Percentiles rank a stretch among this genome's conserved stretches.
Conservation (phyloP, 73 alveolate genomes). For the Tetrahymena borealis region DNA sequence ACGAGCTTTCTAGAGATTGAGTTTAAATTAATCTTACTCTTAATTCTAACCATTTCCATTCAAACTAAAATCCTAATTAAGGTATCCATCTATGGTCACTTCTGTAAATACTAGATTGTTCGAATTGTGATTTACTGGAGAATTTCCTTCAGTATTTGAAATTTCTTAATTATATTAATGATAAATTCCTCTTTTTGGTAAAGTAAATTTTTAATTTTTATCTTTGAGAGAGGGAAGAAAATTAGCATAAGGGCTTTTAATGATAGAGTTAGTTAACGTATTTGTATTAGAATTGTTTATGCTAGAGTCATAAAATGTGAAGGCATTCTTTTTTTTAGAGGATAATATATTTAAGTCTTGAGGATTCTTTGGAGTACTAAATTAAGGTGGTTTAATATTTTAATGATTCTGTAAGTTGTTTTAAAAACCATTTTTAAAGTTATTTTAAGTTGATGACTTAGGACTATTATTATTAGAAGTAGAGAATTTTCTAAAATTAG, state of each 20-base stretch:
- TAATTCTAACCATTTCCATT: neutral
- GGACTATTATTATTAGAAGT: neutral
- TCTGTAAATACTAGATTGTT: neutral
- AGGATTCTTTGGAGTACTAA: neutral
- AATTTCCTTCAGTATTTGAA: neutral
- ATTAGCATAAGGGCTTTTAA: neutral
- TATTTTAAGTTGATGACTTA: neutral
- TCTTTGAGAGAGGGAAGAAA: neutral
- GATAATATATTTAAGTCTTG: neutral
- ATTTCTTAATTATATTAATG: neutral
- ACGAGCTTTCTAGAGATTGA: neutral
- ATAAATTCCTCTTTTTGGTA: neutral
- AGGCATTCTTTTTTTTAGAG: neutral
- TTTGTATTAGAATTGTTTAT: neutral
- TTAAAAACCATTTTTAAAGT: neutral
- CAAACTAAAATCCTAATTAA: neutral
- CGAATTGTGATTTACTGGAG: neutral
- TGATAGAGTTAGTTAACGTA: neutral
- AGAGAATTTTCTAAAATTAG: neutral
- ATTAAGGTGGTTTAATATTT: neutral
- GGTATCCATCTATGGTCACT: neutral
- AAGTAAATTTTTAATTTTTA: neutral
- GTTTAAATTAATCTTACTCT: neutral
- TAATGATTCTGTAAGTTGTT: neutral
- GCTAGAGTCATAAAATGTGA: neutral